Conservation (phyloP, 306 rosid species). For the Quercus parvula region DNA sequence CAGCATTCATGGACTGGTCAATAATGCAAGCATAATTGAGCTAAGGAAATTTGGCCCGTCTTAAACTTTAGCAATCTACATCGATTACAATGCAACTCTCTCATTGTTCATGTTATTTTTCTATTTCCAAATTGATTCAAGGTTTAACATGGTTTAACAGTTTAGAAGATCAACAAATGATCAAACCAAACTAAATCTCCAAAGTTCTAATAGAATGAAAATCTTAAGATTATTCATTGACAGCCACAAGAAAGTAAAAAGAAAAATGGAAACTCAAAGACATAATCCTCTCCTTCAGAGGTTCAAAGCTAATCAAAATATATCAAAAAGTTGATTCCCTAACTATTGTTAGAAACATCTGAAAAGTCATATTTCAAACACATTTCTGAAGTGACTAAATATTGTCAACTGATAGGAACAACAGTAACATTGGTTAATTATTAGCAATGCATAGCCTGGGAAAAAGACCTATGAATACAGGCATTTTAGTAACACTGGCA, state of each 20-base stretch:
- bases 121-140: not conserved
- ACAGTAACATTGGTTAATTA: not conserved
- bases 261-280: not conserved
- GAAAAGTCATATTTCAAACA: not conserved
- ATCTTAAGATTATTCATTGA: not conserved
- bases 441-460: not conserved
- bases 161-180: not conserved
- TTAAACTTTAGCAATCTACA: too few relatives aligned
- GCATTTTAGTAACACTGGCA: not conserved
- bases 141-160: not conserved
- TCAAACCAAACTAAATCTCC: not conserved
- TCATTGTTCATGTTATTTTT: not conserved
- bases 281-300: not conserved
- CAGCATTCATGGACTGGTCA: too few relatives aligned
- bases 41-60: too few relatives aligned
- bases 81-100: too few relatives aligned
- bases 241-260: not conserved
- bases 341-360: not conserved
- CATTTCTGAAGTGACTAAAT: not conserved
- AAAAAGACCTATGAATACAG: not conserved
- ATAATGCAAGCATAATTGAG: too few relatives aligned
- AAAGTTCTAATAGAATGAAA: not conserved
- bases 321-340: not conserved
- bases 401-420: not conserved
- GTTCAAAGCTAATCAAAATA: not conserved